Evolutionary conservation across 352 stramenopile genomes (phyloP).

Genomic region (Pythium myriotylum): DNA sequence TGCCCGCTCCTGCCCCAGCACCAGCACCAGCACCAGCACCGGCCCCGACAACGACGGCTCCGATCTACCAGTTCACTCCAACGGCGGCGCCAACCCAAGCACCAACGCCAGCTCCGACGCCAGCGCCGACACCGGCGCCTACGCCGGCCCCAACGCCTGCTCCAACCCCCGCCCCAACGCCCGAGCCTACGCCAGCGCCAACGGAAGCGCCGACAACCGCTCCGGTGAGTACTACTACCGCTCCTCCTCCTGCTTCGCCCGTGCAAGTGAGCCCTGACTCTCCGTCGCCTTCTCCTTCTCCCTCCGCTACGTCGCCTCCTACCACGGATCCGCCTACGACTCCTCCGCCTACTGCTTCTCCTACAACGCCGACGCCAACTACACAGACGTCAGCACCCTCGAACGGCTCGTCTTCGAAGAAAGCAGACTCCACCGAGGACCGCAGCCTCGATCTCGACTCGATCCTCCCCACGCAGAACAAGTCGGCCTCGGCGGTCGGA

Average conservation of each 20-base stretch:
- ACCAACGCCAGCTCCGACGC: slow-evolving; percentile 8
- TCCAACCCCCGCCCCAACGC: slow-evolving; percentile 6
- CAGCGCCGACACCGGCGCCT: slow-evolving; percentile 9
- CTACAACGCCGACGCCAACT: neutral
- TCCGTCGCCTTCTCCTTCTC: slow-evolving; percentile 13
- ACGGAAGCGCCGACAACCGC: slow-evolving; percentile 9
- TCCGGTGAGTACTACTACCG: slow-evolving; percentile 17
- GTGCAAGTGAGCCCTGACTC: slow-evolving; percentile 15
- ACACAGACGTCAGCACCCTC: neutral
- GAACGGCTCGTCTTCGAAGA: neutral
- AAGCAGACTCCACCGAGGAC: neutral
- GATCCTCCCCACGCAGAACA: neutral
- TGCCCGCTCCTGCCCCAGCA: slow-evolving; percentile 3
- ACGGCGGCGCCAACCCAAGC: slow-evolving; percentile 27
- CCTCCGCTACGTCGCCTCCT: neutral
- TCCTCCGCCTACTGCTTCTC: neutral
- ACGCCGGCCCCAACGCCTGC: slow-evolving; percentile 11
- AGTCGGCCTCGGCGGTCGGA: neutral
- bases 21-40: neutral
- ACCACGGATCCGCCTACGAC: neutral
- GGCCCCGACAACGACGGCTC: slow-evolving; percentile 6
- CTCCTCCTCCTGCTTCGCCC: neutral
- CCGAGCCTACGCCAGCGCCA: slow-evolving; percentile 9
- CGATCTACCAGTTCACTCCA: slow-evolving; percentile 4
- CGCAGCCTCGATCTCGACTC: slow-evolving; percentile 2